A percentile compares a stretch with the other conserved stretches of the same genome.
Conservation (phyloP, 2,329 filamentous ascomycete genomes). For the Diplodia scrobiculata region DNA sequence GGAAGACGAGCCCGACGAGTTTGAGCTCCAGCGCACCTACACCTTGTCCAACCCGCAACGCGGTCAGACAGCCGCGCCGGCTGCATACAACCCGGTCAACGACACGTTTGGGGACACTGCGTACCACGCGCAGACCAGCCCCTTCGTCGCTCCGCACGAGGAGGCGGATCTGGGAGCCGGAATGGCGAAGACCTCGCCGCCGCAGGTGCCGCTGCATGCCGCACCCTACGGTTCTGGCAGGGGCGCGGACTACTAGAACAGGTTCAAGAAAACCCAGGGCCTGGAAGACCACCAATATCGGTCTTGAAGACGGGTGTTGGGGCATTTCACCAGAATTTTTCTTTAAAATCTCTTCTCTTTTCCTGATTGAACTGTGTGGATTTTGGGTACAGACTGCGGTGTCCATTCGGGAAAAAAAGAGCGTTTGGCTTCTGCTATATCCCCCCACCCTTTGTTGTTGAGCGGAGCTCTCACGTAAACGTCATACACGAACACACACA, state of each 20-base stretch:
- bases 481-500: slow-evolving; percentile 15
- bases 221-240: slow-evolving; percentile 23
- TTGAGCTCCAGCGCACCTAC: slow-evolving; percentile 42
- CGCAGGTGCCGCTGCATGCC: slow-evolving; percentile 28
- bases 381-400: background rate
- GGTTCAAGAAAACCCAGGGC: background rate
- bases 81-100: slow-evolving; percentile 41
- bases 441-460: background rate
- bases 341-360: background rate
- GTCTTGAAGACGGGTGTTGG: background rate
- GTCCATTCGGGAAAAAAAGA: background rate
- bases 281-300: background rate
- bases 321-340: background rate
- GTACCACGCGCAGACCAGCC: slow-evolving; percentile 38
- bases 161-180: slow-evolving; percentile 38
- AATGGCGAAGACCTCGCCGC: slow-evolving; percentile 31
- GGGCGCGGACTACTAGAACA: slow-evolving; percentile 6
- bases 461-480: slow-evolving; percentile 10
- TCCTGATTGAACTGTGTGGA: background rate
- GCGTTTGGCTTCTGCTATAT: slow-evolving; percentile 1
- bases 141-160: slow-evolving; percentile 30
- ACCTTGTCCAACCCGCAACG: slow-evolving; percentile 33
- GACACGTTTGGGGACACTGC: slow-evolving; percentile 41
- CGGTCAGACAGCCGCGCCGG: slow-evolving; percentile 13
- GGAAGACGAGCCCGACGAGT: slow-evolving; percentile 43